phyloP scores from a whole-genome alignment of 2,329 filamentous ascomycete species.

The Fusarium goolgardi region DNA sequence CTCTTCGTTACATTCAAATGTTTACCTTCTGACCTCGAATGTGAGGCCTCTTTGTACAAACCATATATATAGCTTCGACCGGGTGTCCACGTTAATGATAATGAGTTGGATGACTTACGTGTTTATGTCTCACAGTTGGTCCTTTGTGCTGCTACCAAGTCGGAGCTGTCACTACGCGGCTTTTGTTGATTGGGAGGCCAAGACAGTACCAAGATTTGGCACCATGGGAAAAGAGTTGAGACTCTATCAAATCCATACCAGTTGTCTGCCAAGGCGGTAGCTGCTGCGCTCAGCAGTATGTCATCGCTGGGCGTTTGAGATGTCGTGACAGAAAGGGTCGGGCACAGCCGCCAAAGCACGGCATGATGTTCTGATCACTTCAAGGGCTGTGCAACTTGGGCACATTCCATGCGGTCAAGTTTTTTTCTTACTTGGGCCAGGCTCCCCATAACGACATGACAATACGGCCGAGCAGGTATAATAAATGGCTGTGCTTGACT shows the following conservation, averaged over 20 bases:
- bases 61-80: conserved; percentile 33
- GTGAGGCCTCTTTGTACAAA: conserved; percentile 43
- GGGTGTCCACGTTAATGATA: conserved; percentile 44
- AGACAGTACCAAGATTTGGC: conserved; percentile 14
- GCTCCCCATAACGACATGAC: background rate
- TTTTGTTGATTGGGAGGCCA: conserved; percentile 5
- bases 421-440: background rate
- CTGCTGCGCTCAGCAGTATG: conserved; percentile 5
- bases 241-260: background rate
- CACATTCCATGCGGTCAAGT: background rate
- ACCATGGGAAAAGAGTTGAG: background rate
- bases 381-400: background rate
- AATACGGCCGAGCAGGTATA: background rate
- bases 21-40: conserved; percentile 25
- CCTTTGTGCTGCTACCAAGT: background rate
- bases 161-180: background rate
- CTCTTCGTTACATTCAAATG: conserved; percentile 42
- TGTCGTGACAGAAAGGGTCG: conserved; percentile 10
- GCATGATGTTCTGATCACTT: background rate
- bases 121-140: background rate
- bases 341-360: conserved; percentile 5
- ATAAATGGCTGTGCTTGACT: background rate
- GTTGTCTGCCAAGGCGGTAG: conserved; percentile 24
- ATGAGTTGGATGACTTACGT: conserved; percentile 42
- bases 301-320: conserved; percentile 18